Base-by-base conservation (phyloP, 768 basidiomycete genomes). In the Xerocomellus amylosporus region DNA sequence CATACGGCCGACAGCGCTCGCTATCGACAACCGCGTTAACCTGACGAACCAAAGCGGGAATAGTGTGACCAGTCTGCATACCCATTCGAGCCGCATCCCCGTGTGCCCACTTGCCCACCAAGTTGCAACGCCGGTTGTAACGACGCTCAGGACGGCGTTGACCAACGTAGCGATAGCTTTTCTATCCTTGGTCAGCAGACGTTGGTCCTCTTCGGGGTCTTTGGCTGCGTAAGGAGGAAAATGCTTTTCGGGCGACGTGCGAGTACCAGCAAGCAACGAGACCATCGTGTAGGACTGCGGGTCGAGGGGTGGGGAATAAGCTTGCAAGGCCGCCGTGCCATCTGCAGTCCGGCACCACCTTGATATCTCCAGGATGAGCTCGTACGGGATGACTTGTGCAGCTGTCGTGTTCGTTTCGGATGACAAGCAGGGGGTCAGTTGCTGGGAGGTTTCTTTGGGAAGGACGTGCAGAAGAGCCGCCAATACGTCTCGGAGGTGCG, bases 21-120 rank as follows among this genome's bases (percentile, higher is more conserved):
- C 84, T 85, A 49, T 43, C 13, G 15, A 46, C 36, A 39, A 14
- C 36, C 22, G 36, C 14, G 61, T 62, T 19, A 56, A 46, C 51
- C 28, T 30, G 46, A 43, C 22, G 34, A 9, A 36, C 34, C 30
- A 47, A 47, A 42, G n/a, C 8, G 9, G 19, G 14, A 37, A 54
- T 38, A 38, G 28, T 28, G 28, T 9, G 31, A 61, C 40, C 40
- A 22, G 51, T 49, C 13, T 5, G 72, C 88, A 51, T 64, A 90
- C 90, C 86, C 86, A 90, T 77, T 92, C 90, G 54, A 84, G 73
- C 53, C 70, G 79, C 86, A 87, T 85, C 2, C 80, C 77, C 8
- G 81, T 76, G 59, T 73, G 75, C 45, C 80, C 81, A 38, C 87
- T 82, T 22, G 83, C 88, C 82, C 84, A 89, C 84, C 84, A 91